Conservation (phyloP, 495 filamentous ascomycete genomes). For the Tetracladium setigerum region DNA sequence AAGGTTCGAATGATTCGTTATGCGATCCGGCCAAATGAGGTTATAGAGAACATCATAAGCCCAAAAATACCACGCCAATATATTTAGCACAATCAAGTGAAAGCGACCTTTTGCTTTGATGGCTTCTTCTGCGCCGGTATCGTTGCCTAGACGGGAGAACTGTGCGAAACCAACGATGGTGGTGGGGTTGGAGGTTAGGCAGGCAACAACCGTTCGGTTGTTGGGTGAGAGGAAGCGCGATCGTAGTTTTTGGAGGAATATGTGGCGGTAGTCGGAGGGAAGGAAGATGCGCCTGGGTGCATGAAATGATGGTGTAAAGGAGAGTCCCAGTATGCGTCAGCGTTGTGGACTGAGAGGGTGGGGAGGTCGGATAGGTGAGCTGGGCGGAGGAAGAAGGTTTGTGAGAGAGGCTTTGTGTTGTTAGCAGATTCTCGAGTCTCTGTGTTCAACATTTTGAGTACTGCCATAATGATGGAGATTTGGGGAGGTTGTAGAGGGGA, state of each 20-base stretch:
- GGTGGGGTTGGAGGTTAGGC: neutral
- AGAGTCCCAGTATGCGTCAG: neutral
- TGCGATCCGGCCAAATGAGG: neutral
- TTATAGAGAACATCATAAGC: neutral
- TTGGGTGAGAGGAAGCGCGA: neutral
- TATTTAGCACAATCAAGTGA: neutral
- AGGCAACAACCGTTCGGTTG: conserved; percentile 3
- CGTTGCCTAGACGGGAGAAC: conserved; percentile 14
- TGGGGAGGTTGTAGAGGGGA: too few relatives aligned
- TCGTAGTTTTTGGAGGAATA: neutral
- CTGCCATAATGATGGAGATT: too few relatives aligned
- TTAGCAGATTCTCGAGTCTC: too few relatives aligned
- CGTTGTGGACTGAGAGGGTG: neutral
- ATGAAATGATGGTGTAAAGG: neutral
- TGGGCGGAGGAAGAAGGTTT: neutral
- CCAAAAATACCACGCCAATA: conserved; percentile 2
- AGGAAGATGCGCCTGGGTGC: neutral
- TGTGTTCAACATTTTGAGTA: too few relatives aligned
- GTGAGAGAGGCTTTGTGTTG: too few relatives aligned
- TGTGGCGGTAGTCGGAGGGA: neutral
- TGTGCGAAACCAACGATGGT: conserved; percentile 9
- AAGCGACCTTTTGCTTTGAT: neutral
- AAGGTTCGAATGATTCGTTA: neutral
- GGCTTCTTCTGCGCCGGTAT: conserved; percentile 6
- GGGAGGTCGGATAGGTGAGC: conserved; percentile 3